Conservation (phyloP, 1,139 yeast genomes). For the Geotrichum phurueaensis region DNA sequence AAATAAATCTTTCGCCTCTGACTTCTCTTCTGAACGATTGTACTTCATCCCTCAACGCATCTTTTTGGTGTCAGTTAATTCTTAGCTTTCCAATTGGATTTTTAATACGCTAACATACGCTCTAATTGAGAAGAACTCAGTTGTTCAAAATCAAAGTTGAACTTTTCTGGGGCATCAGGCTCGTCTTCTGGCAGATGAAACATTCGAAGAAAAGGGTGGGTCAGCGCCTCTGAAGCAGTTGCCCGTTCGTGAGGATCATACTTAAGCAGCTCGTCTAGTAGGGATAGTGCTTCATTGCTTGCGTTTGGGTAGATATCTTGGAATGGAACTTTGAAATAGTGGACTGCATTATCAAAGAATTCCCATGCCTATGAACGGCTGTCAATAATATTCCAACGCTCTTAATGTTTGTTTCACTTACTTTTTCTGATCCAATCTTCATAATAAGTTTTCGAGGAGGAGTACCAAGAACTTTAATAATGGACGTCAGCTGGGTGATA, state of each 20-base stretch:
- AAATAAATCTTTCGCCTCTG: slow-evolving; percentile 33
- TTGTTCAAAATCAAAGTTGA: slow-evolving; percentile 75
- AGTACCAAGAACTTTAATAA: slow-evolving; percentile 70
- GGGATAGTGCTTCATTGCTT: slow-evolving; percentile 65
- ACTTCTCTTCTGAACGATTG: slow-evolving; percentile 65
- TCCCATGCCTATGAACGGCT: slow-evolving; percentile 17
- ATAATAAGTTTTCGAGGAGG: slow-evolving; percentile 69
- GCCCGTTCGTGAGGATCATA: slow-evolving; percentile 75
- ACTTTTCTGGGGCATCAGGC: slow-evolving; percentile 63
- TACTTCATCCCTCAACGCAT: slow-evolving; percentile 57
- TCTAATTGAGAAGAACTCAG: slow-evolving; percentile 30
- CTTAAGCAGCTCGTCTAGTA: slow-evolving; percentile 65
- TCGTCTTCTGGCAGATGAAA: slow-evolving; percentile 88
- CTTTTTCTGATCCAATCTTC: slow-evolving; percentile 58
- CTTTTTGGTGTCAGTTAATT: slow-evolving; percentile 36
- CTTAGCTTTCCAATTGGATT: background rate
- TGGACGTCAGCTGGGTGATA: slow-evolving; percentile 76
- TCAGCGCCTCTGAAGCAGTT: slow-evolving; percentile 73
- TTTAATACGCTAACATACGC: slow-evolving; percentile 3
- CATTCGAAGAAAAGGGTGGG: slow-evolving; percentile 70
- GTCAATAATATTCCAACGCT: slow-evolving; percentile 1
- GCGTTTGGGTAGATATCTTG: slow-evolving; percentile 61
- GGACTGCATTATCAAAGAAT: slow-evolving; percentile 19
- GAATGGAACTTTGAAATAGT: slow-evolving; percentile 48
- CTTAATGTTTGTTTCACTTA: background rate